These are phyloP conservation scores for Taxawa tesnikishii DNA, from an alignment of 2,329 filamentous ascomycete species.

Conservation along the genomic window DNA sequence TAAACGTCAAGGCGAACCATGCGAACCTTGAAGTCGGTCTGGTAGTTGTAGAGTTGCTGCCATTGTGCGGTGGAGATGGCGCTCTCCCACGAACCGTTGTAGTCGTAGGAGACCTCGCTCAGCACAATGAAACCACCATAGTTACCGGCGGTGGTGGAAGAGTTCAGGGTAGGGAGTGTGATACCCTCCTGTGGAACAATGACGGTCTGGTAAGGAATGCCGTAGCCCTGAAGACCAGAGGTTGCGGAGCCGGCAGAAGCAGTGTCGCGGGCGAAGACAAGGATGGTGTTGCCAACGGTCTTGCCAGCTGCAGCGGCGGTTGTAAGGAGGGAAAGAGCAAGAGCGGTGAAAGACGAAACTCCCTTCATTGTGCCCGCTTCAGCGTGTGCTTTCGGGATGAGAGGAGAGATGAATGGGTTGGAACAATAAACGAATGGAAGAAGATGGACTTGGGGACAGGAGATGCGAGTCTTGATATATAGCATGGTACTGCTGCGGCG, in stretches of 20 bases:
- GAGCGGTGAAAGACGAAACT: too few relatives aligned
- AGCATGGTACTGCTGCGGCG: too few relatives aligned
- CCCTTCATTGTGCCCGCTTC: too few relatives aligned
- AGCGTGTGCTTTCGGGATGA: too few relatives aligned
- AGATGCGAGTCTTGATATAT: too few relatives aligned
- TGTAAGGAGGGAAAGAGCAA: too few relatives aligned
- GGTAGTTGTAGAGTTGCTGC: conserved; percentile 44
- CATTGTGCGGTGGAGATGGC: conserved; percentile 45
- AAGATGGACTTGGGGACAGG: too few relatives aligned
- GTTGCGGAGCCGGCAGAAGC: conserved; percentile 35
- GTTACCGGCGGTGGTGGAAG: conserved; percentile 36
- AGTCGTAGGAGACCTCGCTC: conserved; percentile 43
- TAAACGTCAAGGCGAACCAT: conserved; percentile 50
- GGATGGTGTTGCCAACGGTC: conserved; percentile 30
- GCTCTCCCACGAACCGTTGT: conserved; percentile 35
- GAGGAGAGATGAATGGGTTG: too few relatives aligned
- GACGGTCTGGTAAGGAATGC: conserved; percentile 45
- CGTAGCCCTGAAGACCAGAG: conserved; percentile 47
- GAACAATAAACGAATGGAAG: too few relatives aligned
- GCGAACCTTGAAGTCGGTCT: conserved; percentile 43
- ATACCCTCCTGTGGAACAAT: conserved; percentile 40
- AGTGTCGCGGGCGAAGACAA: conserved; percentile 44
- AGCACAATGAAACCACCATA: conserved; percentile 47
- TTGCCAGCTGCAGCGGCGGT: too few relatives aligned
- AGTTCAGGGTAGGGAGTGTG: conserved; percentile 40